Base-by-base conservation (phyloP, 2,329 filamentous ascomycete genomes). In the Teratosphaeria nubilosa region DNA sequence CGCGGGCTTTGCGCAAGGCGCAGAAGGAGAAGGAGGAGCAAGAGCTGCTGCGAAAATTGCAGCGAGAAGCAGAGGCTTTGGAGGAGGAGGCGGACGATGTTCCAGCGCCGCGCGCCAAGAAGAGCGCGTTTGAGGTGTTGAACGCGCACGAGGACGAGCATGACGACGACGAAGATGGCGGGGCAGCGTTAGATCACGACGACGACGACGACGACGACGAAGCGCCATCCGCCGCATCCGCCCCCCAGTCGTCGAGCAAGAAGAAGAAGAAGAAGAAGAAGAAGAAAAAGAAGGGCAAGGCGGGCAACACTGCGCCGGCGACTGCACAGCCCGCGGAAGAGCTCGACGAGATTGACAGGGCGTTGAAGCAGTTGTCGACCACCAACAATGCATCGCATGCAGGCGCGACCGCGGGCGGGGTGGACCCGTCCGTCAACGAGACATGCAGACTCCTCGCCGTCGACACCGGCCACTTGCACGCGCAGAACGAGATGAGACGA, bases 401-500 rank as follows among this genome's bases (percentile, higher is more conserved):
- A 51, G 65, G 59, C 57, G 57, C 63, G 58, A 58, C 64, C 4
- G 53, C 67, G 16, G 62, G 62, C 25, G 67, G 67, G 5, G 56
- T 68, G 3, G 68, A 73, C 58, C 70, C 73, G 56, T 74, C 75
- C 55, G 70, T 75, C 53, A 73, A 80, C 54, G 78, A 77, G 77
- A 61, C 82, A 70, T 73, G 75, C 59, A 70, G 78, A 22, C 72
- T 87, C 13, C 75, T 89, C 0, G 75, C 79, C 2, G 76, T 89
- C 55, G 85, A 87, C 64, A 82, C 86, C 0, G 82, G 88, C 64
- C 84, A 91, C 65, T 81, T 99, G 11, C 91, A 92, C 69, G 89
- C 89, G 7, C 80, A 86, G 37, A 95, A 96, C 68, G 94, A 99
- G 76, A 96, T 99, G 90, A 86, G 84, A 58, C 82, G 80, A 63